Evolutionary conservation across 352 stramenopile species (phyloP), one percentile per base, ranked within the genome.

Genomic region (Phytophthora pluvialis): DNA sequence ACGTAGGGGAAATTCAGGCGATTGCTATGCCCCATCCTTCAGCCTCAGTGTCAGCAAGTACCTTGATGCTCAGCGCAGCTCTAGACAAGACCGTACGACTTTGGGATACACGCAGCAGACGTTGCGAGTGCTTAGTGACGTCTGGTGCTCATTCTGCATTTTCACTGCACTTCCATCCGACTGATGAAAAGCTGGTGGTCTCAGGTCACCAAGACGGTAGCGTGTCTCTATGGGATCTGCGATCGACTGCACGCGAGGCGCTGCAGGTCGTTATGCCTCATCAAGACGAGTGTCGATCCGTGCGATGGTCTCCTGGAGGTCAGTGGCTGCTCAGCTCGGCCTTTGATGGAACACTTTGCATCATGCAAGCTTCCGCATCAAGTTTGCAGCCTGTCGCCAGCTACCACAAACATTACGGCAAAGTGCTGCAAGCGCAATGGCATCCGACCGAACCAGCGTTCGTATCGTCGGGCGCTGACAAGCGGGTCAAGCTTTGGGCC

Each of bases 391-490:
- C 80, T n/a, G 67, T 88, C 5, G 72, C 79, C 11, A 76, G 76
- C 18, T 91, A 80, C 51, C 70, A 78, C 28, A 81, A 86, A 47
- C 77, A 91, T 68, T 46, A 77, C 3, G 83, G 81, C 49, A 93
- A 91, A 54, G 73, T 93, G 18, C 57, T 94, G 12, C 81, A 91
- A 60, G 76, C 75, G 0, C 62, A 80, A 36, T 95, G 86, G 86
- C 80, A 91, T 45, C 70, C 83, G 6, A 77, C 56, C 5, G 51
- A 69, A 31, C 82, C 84, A 16, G 80, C 77, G n/a, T 67, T 90
- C n/a, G 64, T 88, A 16, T 88, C 83, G 0, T 81, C 77, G 3
- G 76, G 81, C 1, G 81, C 83, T 8, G 81, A 92, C 46, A 90
- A 92, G 48, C 51, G 76, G 40, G 76, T 92, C 31, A 88, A 89